Percentiles rank a stretch among this genome's conserved stretches.
These are phyloP conservation scores for Magnolia changhungtana DNA, from an alignment of 164 flowering plant genomes.

Conservation along the genomic window DNA sequence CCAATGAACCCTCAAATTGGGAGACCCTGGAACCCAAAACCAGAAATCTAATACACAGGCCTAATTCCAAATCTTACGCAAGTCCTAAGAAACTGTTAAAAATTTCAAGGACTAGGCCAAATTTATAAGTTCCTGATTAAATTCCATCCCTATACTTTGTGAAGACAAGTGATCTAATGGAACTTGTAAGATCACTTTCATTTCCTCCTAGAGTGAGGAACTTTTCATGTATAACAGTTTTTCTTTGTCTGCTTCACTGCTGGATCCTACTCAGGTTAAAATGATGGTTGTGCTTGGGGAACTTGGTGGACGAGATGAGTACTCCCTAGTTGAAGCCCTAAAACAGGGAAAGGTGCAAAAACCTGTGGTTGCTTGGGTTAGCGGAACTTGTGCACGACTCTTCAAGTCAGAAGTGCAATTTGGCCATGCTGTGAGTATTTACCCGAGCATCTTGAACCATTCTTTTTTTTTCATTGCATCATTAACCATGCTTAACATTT, in stretches of 20 bases:
- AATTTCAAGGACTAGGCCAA: neutral
- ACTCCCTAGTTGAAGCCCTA: constrained; percentile 95
- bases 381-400: constrained; percentile 97
- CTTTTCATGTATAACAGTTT: neutral
- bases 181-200: neutral
- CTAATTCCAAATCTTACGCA: neutral
- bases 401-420: constrained; percentile 99
- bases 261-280: constrained; percentile 57
- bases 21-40: too few species aligned
- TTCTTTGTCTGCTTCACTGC: neutral
- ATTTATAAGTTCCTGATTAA: too few species aligned
- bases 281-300: constrained; percentile 99
- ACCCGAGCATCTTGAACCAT: neutral
- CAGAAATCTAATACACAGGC: too few species aligned
- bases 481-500: neutral
- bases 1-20: too few species aligned
- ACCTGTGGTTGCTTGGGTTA: constrained; percentile 99
- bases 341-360: constrained; percentile 88
- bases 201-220: neutral
- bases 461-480: neutral
- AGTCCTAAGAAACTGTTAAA: neutral
- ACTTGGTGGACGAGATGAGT: constrained; percentile 97
- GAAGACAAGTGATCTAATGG: neutral
- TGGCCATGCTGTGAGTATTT: constrained; percentile 91
- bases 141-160: neutral